Base-by-base conservation (phyloP, 2,329 filamentous ascomycete species). In the Fusarium torreyae region DNA sequence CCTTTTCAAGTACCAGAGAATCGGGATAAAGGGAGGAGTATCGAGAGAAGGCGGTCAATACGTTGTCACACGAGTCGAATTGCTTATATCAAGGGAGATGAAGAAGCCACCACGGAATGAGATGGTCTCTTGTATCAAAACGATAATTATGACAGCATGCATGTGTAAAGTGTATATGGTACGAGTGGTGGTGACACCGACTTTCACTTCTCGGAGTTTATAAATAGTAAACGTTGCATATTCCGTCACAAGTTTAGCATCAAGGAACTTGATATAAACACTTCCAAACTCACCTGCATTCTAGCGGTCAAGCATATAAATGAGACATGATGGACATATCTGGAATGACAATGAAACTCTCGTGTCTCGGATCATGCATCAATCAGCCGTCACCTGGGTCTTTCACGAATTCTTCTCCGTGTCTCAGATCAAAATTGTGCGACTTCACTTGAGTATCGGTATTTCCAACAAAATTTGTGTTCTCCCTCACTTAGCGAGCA, bases 281-380 rank as follows among this genome's bases (percentile, higher is more conserved):
- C 17, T 31, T 31, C 34, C 15, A 28, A 5, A 13, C 28, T 31
- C 18, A n/a, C 33, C 20, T 34, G 13, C 31, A 22, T 49, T 53
- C 18, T 49, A 24, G 52, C 57, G 57, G 61, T 67, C 40, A 65
- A 33, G 46, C 17, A 26, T 36, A 33, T 6, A 49, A 34, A 28
- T 34, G 26, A 50, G 38, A 28, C 28, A 42, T 42, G n/a, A 31
- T 31, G 10, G 10, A 43, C 50, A 42, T 26, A 45, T 44, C 26
- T 38, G 51, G 66, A 69, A 66, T 63, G 66, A 18, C 11, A n/a
- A 57, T 62, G 61, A 69, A 57, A 69, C 61, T 36, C 31, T 51
- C 57, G 28, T 69, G 57, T 69, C 56, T 69, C 34, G 48, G 51
- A 66, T 55, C 13, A 18, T 44, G 43, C 22, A 42, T 33, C 36